A percentile compares a stretch with the other conserved stretches of the same genome.
Evolutionary conservation across 2,329 filamentous ascomycete genomes (phyloP).

Genomic region (Lasiodiplodia sp.): DNA sequence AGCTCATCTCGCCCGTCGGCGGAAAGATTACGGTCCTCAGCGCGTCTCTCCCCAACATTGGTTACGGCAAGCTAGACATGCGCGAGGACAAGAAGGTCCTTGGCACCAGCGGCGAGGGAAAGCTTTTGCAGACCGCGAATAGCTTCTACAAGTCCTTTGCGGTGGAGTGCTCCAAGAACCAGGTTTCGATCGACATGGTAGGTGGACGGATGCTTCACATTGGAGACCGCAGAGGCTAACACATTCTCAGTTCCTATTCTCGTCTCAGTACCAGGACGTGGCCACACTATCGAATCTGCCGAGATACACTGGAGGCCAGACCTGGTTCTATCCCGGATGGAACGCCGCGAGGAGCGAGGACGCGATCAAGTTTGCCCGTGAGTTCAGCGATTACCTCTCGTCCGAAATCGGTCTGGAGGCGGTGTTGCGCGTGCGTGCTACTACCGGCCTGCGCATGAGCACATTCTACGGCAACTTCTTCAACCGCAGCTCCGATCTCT

Average conservation of each 20-base stretch:
- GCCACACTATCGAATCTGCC: conserved; percentile 95
- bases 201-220: not conserved
- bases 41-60: conserved; percentile 87
- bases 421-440: conserved; percentile 92
- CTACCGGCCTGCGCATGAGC: conserved; percentile 93
- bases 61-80: conserved; percentile 88
- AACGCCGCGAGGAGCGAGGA: conserved; percentile 93
- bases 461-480: conserved; percentile 99
- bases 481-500: conserved; percentile 96
- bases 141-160: conserved; percentile 99
- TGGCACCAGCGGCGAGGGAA: conserved; percentile 90
- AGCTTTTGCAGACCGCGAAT: conserved; percentile 87
- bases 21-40: conserved; percentile 94
- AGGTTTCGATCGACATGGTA: conserved; percentile 93
- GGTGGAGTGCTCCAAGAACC: conserved; percentile 97
- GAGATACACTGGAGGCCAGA: conserved; percentile 95
- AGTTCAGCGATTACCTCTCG: conserved; percentile 97
- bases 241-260: conserved; percentile 78
- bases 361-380: conserved; percentile 95
- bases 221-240: not conserved
- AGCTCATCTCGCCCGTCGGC: conserved; percentile 90
- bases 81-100: conserved; percentile 95
- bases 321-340: conserved; percentile 98
- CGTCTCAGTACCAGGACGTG: conserved; percentile 95
- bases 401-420: conserved; percentile 96